phyloP scores from a whole-genome alignment of 805 yeast species.

The Candida argentea region DNA sequence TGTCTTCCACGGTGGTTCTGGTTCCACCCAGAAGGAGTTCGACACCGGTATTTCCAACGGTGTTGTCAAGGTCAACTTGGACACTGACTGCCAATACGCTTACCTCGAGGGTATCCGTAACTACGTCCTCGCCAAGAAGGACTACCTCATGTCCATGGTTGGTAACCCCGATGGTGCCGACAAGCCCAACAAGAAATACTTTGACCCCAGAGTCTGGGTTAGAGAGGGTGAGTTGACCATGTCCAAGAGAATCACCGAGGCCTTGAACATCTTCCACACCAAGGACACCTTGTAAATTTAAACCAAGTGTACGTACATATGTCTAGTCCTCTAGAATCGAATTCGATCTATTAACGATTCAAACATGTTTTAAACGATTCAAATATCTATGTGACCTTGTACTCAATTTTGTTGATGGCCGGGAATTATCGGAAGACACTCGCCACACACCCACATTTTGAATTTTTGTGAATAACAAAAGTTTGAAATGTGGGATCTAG shows the following conservation, averaged over 20 bases:
- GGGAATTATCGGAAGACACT: too few relatives aligned
- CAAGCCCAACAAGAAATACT: slow-evolving; percentile 99
- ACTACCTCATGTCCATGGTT: slow-evolving; percentile 77
- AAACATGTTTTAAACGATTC: too few relatives aligned
- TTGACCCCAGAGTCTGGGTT: slow-evolving; percentile 99
- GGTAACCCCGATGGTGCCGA: slow-evolving; percentile 99
- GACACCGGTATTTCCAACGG: slow-evolving; percentile 86
- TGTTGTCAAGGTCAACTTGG: slow-evolving; percentile 98
- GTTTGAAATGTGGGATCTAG: too few relatives aligned
- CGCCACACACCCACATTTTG: too few relatives aligned
- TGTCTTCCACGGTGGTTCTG: slow-evolving; percentile 99
- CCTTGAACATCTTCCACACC: slow-evolving; percentile 81
- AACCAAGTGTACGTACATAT: too few relatives aligned
- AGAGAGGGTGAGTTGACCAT: slow-evolving; percentile 99
- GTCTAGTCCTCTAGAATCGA: too few relatives aligned
- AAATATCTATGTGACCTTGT: too few relatives aligned
- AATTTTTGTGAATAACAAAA: too few relatives aligned
- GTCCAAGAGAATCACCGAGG: slow-evolving; percentile 75
- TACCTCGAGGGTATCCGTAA: slow-evolving; percentile 96
- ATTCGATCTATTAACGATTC: too few relatives aligned
- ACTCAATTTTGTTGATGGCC: too few relatives aligned
- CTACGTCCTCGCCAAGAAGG: slow-evolving; percentile 92
- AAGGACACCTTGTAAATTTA: slow-evolving; percentile 41
- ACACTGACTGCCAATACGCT: slow-evolving; percentile 98
- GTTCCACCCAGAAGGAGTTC: slow-evolving; percentile 88